A percentile compares a stretch with the other conserved stretches of the same genome.
Evolutionary conservation across 2,329 filamentous ascomycete species (phyloP).

Genomic region (Uncinocarpus reesii): DNA sequence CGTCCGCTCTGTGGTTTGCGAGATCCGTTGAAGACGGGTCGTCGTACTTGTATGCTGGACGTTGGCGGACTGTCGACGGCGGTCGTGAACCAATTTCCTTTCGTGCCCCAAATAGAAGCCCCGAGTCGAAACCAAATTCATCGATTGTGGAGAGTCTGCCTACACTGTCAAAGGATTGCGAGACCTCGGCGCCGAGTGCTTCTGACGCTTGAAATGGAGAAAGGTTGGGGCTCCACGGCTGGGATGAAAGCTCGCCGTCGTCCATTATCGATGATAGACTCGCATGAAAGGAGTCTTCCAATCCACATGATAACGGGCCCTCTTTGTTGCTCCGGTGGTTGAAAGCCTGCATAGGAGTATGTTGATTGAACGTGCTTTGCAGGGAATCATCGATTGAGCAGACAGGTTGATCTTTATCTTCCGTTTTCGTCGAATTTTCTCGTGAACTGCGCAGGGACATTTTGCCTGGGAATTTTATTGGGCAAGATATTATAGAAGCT

Average conservation of each 20-base stretch:
- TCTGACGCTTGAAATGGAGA: conserved; percentile 22
- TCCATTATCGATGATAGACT: conserved; percentile 13
- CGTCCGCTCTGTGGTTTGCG: conserved; percentile 34
- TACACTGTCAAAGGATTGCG: conserved; percentile 14
- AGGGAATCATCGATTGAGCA: conserved; percentile 43
- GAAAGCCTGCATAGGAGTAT: conserved; percentile 49
- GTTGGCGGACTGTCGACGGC: conserved; percentile 25
- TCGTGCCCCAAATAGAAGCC: conserved; percentile 19
- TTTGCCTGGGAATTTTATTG: conserved; percentile 2
- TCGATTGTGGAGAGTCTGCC: conserved; percentile 11
- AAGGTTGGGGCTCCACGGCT: conserved; percentile 24
- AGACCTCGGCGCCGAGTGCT: conserved; percentile 9
- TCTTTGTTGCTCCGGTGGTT: conserved; percentile 41
- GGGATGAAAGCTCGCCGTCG: conserved; percentile 13
- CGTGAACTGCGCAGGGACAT: conserved; percentile 11
- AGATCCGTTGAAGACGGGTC: conserved; percentile 29
- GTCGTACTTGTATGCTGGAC: conserved; percentile 30
- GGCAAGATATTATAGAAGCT: conserved; percentile 3
- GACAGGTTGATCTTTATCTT: conserved; percentile 18
- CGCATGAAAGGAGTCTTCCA: conserved; percentile 17
- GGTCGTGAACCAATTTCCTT: conserved; percentile 15
- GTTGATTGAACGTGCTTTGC: conserved; percentile 55
- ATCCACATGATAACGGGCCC: conserved; percentile 23
- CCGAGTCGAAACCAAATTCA: conserved; percentile 14
- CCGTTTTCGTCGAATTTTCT: conserved; percentile 17